phyloP scores from a whole-genome alignment of 768 basidiomycete genomes.

The Pholiota molesta region DNA sequence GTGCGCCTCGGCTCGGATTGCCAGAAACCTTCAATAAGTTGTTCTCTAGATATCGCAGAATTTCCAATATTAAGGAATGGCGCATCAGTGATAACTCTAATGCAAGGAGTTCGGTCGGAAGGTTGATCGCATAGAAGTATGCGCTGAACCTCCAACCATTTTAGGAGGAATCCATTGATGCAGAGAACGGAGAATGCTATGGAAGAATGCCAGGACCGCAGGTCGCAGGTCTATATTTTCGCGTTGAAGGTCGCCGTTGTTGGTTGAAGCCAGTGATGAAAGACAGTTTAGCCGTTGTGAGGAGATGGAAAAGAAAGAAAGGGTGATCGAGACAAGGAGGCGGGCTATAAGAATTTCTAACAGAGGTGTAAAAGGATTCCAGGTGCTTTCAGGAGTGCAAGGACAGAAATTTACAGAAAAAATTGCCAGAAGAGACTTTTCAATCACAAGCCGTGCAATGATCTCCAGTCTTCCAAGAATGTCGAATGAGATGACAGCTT shows the following conservation, averaged over 20 bases:
- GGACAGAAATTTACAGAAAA: background rate
- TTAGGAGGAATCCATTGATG: background rate
- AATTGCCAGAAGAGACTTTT: background rate
- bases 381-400: background rate
- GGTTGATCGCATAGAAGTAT: background rate
- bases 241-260: background rate
- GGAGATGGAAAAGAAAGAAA: constrained; percentile 31
- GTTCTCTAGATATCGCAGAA: constrained; percentile 40
- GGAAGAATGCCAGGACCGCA: constrained; percentile 19
- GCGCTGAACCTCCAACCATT: background rate
- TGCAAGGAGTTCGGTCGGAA: background rate
- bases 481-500: constrained; percentile 16
- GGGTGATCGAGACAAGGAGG: constrained; percentile 24
- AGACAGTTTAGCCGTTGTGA: constrained; percentile 16
- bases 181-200: constrained; percentile 7
- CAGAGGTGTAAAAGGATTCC: background rate
- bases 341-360: background rate
- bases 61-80: constrained; percentile 38
- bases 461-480: constrained; percentile 22
- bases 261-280: constrained; percentile 7
- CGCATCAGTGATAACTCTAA: constrained; percentile 16
- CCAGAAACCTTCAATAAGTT: constrained; percentile 22
- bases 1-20: background rate
- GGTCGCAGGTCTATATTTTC: constrained; percentile 19
- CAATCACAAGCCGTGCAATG: background rate